These are phyloP conservation scores for Medicago truncatula DNA, from an alignment of 306 rosid genomes.

Conservation along the genomic window DNA sequence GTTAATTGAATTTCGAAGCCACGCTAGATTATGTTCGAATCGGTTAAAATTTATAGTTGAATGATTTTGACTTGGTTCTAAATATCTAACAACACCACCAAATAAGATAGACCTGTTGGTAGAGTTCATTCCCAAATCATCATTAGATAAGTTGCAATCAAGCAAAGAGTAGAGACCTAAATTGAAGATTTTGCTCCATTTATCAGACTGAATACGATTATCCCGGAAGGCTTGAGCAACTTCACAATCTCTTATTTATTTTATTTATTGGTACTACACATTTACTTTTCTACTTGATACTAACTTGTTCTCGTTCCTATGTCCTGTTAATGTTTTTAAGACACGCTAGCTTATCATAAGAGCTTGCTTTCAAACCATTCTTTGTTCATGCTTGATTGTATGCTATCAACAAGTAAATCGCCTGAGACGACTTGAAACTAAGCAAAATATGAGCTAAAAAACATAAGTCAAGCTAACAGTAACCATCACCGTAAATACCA, in stretches of 20 bases:
- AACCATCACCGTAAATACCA: not conserved
- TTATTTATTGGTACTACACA: not conserved
- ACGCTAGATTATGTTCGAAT: too few species aligned
- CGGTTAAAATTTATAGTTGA: too few species aligned
- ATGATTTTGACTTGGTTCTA: too few species aligned
- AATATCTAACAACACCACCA: not conserved
- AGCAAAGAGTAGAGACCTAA: not conserved
- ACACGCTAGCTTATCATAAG: not conserved
- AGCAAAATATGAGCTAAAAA: not conserved
- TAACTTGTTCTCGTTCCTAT: not conserved
- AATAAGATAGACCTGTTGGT: not conserved
- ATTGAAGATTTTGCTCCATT: too few species aligned
- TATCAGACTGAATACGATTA: too few species aligned
- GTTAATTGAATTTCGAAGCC: too few species aligned
- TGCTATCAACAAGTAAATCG: not conserved
- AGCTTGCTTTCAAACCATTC: not conserved
- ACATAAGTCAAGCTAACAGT: not conserved
- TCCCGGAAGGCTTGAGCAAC: too few species aligned
- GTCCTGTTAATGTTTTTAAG: not conserved
- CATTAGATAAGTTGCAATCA: not conserved
- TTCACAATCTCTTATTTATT: too few species aligned
- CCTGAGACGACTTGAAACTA: not conserved
- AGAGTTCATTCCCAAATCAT: too few species aligned
- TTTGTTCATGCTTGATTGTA: not conserved
- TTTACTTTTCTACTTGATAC: not conserved